A percentile compares a stretch with the other conserved stretches of the same genome.
Evolutionary conservation across 2,329 filamentous ascomycete species (phyloP).

Genomic region (Pseudocercospora ulei): DNA sequence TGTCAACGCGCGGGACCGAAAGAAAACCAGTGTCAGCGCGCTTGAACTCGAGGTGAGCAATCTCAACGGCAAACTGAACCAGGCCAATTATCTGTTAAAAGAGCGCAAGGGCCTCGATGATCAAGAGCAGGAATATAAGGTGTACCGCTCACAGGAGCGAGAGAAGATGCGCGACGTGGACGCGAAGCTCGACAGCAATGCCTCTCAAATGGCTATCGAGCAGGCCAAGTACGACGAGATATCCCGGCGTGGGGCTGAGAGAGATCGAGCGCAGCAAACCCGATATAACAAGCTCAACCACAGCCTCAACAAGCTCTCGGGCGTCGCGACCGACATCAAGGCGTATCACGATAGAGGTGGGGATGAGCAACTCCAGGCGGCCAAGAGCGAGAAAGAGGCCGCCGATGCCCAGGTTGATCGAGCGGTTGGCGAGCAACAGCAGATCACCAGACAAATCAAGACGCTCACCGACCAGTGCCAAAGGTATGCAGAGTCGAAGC

Average conservation of each 20-base stretch:
- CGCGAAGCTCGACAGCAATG: conserved; percentile 46
- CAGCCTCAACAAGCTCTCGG: conserved; percentile 65
- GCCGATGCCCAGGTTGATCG: conserved; percentile 57
- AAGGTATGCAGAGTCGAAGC: conserved; percentile 72
- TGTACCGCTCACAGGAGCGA: conserved; percentile 57
- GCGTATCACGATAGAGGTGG: conserved; percentile 70
- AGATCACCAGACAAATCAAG: conserved; percentile 62
- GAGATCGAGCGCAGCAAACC: conserved; percentile 61
- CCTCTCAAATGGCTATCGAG: conserved; percentile 56
- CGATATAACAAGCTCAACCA: conserved; percentile 62
- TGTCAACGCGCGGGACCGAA: conserved; percentile 59
- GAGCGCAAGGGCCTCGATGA: conserved; percentile 62
- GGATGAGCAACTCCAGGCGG: conserved; percentile 57
- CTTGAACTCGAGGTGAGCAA: conserved; percentile 69
- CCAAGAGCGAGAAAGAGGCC: conserved; percentile 57
- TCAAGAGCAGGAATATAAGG: conserved; percentile 65
- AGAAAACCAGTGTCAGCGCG: conserved; percentile 54
- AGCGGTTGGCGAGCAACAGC: conserved; percentile 57
- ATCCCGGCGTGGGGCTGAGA: conserved; percentile 58
- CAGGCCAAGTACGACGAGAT: conserved; percentile 68
- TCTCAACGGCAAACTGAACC: conserved; percentile 60
- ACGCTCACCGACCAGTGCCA: conserved; percentile 65
- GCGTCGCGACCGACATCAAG: conserved; percentile 66
- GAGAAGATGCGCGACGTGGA: conserved; percentile 61
- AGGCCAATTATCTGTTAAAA: conserved; percentile 64